Evolutionary conservation across 129 eudicot genomes (phyloP), one percentile per base, ranked within the genome.

Genomic region (Mikania micrantha): DNA sequence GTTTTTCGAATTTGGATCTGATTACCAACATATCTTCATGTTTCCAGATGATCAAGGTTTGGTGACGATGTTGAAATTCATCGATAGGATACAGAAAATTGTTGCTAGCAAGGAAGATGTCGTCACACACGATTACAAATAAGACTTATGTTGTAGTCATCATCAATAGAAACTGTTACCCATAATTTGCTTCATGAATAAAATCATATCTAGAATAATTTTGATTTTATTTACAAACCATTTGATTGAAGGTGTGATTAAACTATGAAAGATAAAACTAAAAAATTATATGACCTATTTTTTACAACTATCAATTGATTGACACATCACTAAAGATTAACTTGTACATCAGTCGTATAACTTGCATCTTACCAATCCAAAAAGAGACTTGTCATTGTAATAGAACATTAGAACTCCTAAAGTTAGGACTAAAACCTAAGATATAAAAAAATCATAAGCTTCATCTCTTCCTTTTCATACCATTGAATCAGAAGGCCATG

Each of bases 31-130:
- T 35, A 20, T 19, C 35, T 66, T 16, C 25, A 24, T 10, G 3
- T 81, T 60, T 38, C 13, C 88, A 85, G 95, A 88, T 80, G 91
- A 82, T 11, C 64, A 75, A 70, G 72, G 86, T 24, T 73, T 78
- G 76, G 77, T 79, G 68, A 60, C 17, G 21, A 82, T 88, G 84
- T 49, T 64, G 44, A 61, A 68, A 52, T 88, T 88, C 59, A 60
- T 88, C 39, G 95, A 85, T 40, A 82, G 66, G 76, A 75, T 88
- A 66, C 86, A 84, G 29, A 80, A 75, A 64, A 42, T 67, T 41
- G 76, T 78, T 60, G 48, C 82, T 4, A 48, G 62, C 60, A 57
- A 68, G 38, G 80, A 80, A 60, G 87, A 71, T 27, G 76, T 61
- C n/a, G 70, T 45, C 39, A 22, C 35, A 22, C 35, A 7, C 6